Percentiles rank a stretch among this genome's conserved stretches.
These are phyloP conservation scores for Yamadazyma spencermartinsiae DNA, from an alignment of 1,139 yeast species.

Conservation along the genomic window DNA sequence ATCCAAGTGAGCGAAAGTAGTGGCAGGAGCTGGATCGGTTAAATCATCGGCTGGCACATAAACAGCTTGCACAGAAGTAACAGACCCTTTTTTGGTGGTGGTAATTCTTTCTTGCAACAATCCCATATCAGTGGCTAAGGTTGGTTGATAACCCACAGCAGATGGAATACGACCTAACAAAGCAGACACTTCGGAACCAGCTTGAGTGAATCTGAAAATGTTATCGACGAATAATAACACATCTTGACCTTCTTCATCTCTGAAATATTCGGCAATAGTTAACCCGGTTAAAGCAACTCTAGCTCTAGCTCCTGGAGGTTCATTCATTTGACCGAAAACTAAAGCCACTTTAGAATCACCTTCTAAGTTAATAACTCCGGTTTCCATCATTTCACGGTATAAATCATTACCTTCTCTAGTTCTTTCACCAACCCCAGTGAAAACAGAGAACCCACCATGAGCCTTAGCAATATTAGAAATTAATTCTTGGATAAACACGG, in stretches of 20 bases:
- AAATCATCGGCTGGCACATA: conserved; percentile 99
- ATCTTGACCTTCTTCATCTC: conserved; percentile 99
- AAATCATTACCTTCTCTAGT: conserved; percentile 99
- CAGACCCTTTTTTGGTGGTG: conserved; percentile 99
- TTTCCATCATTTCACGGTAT: conserved; percentile 99
- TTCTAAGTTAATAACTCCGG: conserved; percentile 99
- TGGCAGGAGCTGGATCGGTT: conserved; percentile 99
- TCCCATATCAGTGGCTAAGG: conserved; percentile 99
- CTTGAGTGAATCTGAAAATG: conserved; percentile 99
- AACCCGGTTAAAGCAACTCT: conserved; percentile 99
- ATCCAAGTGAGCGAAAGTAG: conserved; percentile 99
- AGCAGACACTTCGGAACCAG: conserved; percentile 99
- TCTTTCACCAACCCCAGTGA: conserved; percentile 99
- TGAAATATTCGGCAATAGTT: conserved; percentile 99
- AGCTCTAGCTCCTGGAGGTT: conserved; percentile 99
- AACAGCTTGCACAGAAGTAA: conserved; percentile 99
- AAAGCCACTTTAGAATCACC: conserved; percentile 99
- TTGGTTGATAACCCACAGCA: conserved; percentile 99
- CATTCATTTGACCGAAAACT: conserved; percentile 99
- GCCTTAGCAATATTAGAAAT: conserved; percentile 99
- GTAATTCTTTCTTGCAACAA: conserved; percentile 99
- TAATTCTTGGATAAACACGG: conserved; percentile 99
- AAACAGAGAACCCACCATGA: conserved; percentile 99
- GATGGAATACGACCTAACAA: conserved; percentile 99
- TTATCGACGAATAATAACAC: conserved; percentile 98